Conservation (phyloP, 352 stramenopile genomes). For the Phytophthora pini region DNA sequence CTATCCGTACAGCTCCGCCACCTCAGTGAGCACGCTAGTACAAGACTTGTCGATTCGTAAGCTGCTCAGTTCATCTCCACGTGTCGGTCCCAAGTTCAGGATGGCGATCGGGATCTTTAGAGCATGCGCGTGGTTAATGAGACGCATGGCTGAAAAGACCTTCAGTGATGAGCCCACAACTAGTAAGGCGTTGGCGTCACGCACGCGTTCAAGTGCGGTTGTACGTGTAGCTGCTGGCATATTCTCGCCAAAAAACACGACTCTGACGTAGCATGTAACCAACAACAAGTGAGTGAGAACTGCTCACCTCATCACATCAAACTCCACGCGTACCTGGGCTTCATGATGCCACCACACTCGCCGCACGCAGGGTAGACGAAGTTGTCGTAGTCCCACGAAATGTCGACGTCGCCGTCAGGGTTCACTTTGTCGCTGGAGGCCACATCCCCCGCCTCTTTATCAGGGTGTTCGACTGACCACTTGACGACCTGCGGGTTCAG, state of each 20-base stretch:
- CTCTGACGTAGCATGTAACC: slow-evolving; percentile 38
- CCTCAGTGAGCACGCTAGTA: slow-evolving; percentile 54
- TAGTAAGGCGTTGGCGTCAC: slow-evolving; percentile 88
- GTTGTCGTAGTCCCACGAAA: slow-evolving; percentile 84
- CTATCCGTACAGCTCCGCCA: slow-evolving; percentile 40
- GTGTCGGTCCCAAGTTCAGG: slow-evolving; percentile 89
- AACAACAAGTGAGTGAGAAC: slow-evolving; percentile 3
- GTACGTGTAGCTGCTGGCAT: slow-evolving; percentile 87
- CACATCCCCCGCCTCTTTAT: slow-evolving; percentile 55
- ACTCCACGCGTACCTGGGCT: slow-evolving; percentile 56
- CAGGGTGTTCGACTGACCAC: slow-evolving; percentile 46
- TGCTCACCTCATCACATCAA: not conserved
- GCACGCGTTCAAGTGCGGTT: slow-evolving; percentile 70
- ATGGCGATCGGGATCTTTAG: slow-evolving; percentile 81
- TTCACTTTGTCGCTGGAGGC: slow-evolving; percentile 79
- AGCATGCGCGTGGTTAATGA: slow-evolving; percentile 82
- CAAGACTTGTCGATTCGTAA: slow-evolving; percentile 76
- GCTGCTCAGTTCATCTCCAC: slow-evolving; percentile 80
- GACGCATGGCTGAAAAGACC: slow-evolving; percentile 95
- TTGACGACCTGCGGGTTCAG: slow-evolving; percentile 79
- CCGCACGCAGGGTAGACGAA: slow-evolving; percentile 83
- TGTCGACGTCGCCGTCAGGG: slow-evolving; percentile 94
- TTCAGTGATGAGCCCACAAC: slow-evolving; percentile 95
- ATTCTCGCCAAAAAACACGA: slow-evolving; percentile 98
- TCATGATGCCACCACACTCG: slow-evolving; percentile 82